phyloP scores from a whole-genome alignment of 202 grass and related monocot genomes.

The Zizania palustris region DNA sequence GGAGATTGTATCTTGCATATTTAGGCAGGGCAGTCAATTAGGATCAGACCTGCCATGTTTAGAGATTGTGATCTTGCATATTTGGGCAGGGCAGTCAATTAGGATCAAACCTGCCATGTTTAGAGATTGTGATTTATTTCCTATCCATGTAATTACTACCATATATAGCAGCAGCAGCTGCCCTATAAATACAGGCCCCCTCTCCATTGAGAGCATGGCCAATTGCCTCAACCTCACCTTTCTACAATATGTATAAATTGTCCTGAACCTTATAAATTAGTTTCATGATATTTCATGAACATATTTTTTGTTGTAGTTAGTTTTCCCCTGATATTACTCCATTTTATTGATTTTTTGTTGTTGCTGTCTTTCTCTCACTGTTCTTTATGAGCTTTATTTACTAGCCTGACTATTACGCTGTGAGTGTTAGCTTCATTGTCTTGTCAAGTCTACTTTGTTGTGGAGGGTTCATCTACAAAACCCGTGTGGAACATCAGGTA shows the following conservation, averaged over 20 bases:
- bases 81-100: no score
- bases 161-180: no score
- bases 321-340: conserved; percentile 35
- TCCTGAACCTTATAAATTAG: conserved; percentile 13
- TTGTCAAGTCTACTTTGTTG: conserved; percentile 74
- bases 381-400: conserved; percentile 3
- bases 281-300: neutral
- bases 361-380: conserved; percentile 10
- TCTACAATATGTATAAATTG: neutral
- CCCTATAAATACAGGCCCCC: no score
- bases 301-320: conserved; percentile 19
- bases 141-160: no score
- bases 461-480: conserved; percentile 83
- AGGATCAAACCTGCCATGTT: no score
- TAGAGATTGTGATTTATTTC: no score
- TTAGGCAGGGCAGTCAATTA: no score
- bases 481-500: conserved; percentile 58
- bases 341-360: conserved; percentile 33
- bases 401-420: conserved; percentile 18
- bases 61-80: no score
- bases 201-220: no score
- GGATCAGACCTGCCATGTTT: no score
- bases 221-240: no score
- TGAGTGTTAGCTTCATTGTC: conserved; percentile 62
- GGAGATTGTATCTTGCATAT: no score